A percentile compares a stretch with the other conserved stretches of the same genome.
Evolutionary conservation across 441 rosid genomes (phyloP).

Genomic region (Viola pubescens): DNA sequence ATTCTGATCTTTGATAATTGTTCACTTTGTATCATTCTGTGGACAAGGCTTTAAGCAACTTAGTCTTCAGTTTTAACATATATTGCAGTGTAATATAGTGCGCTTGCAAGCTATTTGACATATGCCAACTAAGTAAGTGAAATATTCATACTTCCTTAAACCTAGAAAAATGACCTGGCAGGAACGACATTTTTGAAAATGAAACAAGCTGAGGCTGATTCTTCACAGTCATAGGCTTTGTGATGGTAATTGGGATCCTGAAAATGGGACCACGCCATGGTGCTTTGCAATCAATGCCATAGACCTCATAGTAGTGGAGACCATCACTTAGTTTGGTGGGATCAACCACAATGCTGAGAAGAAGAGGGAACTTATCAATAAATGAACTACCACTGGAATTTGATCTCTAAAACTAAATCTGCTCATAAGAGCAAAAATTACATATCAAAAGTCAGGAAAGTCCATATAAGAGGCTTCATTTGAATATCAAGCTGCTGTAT

Average conservation of each 20-base stretch:
- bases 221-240: constrained; percentile 62
- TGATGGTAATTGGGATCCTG: constrained; percentile 79
- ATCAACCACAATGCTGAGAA: constrained; percentile 87
- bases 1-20: too few relatives aligned
- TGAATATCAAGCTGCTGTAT: too few relatives aligned
- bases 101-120: too few relatives aligned
- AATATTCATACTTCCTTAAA: too few relatives aligned
- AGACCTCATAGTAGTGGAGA: constrained; percentile 86
- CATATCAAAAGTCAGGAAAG: too few relatives aligned
- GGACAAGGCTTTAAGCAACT: too few relatives aligned
- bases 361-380: constrained; percentile 14
- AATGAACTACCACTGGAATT: neutral
- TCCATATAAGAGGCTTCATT: too few relatives aligned
- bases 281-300: constrained; percentile 91
- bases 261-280: constrained; percentile 94
- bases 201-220: constrained; percentile 67
- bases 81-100: too few relatives aligned
- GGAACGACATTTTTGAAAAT: constrained; percentile 69
- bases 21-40: too few relatives aligned
- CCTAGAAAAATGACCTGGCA: constrained; percentile 50
- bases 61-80: too few relatives aligned
- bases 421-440: constrained; percentile 6
- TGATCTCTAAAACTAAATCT: constrained; percentile 3
- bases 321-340: constrained; percentile 79
- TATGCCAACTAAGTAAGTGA: too few relatives aligned